These are phyloP conservation scores for Hypoxylon sp. DNA, from an alignment of 2,329 filamentous ascomycete species.

Conservation along the genomic window DNA sequence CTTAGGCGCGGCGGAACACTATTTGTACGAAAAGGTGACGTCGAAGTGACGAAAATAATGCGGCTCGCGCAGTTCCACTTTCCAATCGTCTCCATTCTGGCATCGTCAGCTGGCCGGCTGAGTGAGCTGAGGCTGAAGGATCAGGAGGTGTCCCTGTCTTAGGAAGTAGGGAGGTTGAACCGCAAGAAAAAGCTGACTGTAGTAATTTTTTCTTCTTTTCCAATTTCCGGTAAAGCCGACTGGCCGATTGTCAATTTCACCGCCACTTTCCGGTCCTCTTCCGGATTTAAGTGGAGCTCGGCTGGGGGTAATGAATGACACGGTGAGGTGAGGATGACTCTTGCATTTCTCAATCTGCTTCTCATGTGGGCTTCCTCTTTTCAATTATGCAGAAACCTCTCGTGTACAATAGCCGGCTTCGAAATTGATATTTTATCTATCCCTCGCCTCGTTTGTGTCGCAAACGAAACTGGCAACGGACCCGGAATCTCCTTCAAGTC, in stretches of 20 bases:
- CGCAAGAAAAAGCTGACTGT: too few relatives aligned
- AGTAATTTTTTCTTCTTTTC: too few relatives aligned
- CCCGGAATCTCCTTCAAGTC: too few relatives aligned
- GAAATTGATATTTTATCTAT: too few relatives aligned
- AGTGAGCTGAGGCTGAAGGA: slow-evolving; percentile 14
- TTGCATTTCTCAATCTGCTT: neutral
- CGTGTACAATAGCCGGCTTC: too few relatives aligned
- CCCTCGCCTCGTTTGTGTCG: too few relatives aligned
- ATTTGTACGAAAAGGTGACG: slow-evolving; percentile 34
- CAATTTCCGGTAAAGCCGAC: too few relatives aligned
- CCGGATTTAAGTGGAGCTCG: slow-evolving; percentile 17
- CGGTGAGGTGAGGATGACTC: neutral
- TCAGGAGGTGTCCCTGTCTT: neutral
- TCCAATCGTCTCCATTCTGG: neutral
- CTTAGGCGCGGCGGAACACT: neutral
- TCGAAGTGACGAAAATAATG: slow-evolving; percentile 39
- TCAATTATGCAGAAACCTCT: too few relatives aligned
- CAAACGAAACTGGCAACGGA: too few relatives aligned
- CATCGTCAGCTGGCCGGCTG: neutral
- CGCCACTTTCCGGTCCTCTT: neutral
- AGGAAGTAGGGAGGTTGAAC: neutral
- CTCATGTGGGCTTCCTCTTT: too few relatives aligned
- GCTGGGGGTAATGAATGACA: neutral
- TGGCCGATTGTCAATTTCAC: too few relatives aligned
- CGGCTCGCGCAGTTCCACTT: slow-evolving; percentile 28